Evolutionary conservation across 2,329 filamentous ascomycete species (phyloP).

Genomic region (Dothidotthia symphoricarpi): DNA sequence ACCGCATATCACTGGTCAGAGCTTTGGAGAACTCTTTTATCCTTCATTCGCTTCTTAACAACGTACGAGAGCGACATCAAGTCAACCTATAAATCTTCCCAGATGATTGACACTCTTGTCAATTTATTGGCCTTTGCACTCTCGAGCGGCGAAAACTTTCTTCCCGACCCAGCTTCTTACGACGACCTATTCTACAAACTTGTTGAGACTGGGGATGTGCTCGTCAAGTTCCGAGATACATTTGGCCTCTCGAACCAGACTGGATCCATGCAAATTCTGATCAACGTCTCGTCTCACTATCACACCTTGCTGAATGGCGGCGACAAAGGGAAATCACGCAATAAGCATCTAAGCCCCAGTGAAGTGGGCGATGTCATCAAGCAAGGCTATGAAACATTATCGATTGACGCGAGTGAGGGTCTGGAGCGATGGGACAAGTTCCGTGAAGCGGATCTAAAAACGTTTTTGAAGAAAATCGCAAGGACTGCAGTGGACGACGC

Average conservation of each 20-base stretch:
- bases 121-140: conserved; percentile 82
- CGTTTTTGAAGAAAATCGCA: conserved; percentile 81
- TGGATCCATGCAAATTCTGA: conserved; percentile 74
- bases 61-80: conserved; percentile 80
- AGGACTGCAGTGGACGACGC: conserved; percentile 73
- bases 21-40: conserved; percentile 84
- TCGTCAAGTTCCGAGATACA: conserved; percentile 76
- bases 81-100: conserved; percentile 65
- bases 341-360: conserved; percentile 72
- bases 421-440: conserved; percentile 83
- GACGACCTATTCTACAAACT: conserved; percentile 99
- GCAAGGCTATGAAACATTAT: conserved; percentile 91
- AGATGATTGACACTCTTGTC: conserved; percentile 72
- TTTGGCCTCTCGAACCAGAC: conserved; percentile 55
- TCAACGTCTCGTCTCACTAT: conserved; percentile 83
- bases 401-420: conserved; percentile 84
- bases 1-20: conserved; percentile 92
- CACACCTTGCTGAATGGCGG: conserved; percentile 71
- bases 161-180: conserved; percentile 82
- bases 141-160: conserved; percentile 83
- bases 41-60: conserved; percentile 84
- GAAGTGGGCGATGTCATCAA: conserved; percentile 92
- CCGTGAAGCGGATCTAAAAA: conserved; percentile 81
- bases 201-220: conserved; percentile 82
- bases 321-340: conserved; percentile 49